Conservation (phyloP, 345 rosid species). For the Iberis pinnata region DNA sequence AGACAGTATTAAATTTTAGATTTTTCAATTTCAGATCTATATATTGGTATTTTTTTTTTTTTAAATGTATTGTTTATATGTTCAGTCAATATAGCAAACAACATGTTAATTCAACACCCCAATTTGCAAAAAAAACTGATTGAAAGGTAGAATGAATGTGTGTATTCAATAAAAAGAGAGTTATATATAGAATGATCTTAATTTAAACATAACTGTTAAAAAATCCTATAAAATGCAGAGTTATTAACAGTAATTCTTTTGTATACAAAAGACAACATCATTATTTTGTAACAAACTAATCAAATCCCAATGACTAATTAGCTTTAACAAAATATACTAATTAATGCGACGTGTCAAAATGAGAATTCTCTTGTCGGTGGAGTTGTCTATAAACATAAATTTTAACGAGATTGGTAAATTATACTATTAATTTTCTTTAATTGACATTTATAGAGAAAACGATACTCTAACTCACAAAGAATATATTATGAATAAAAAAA, state of each 20-base stretch:
- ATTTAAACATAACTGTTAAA: no score
- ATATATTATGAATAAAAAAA: background rate
- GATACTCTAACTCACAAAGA: background rate
- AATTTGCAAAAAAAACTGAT: no score
- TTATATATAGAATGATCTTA: no score
- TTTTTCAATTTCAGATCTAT: no score
- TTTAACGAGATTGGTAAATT: background rate
- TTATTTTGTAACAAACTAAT: background rate
- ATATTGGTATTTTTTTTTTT: no score
- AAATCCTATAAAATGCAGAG: background rate
- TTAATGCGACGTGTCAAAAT: conserved; percentile 11
- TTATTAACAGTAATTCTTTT: background rate
- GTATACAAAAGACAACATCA: background rate
- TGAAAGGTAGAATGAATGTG: no score
- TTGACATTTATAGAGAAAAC: background rate
- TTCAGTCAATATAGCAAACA: no score
- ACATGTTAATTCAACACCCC: no score
- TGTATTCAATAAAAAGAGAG: no score
- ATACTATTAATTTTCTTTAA: background rate
- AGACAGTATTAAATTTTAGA: no score
- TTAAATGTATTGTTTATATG: no score
- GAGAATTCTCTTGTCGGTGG: conserved; percentile 19
- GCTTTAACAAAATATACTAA: background rate
- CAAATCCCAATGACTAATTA: background rate
- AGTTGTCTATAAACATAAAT: background rate